Percentiles rank a stretch among this genome's conserved stretches.
phyloP scores from a whole-genome alignment of 495 filamentous ascomycete species.

The Recurvomyces mirabilis region DNA sequence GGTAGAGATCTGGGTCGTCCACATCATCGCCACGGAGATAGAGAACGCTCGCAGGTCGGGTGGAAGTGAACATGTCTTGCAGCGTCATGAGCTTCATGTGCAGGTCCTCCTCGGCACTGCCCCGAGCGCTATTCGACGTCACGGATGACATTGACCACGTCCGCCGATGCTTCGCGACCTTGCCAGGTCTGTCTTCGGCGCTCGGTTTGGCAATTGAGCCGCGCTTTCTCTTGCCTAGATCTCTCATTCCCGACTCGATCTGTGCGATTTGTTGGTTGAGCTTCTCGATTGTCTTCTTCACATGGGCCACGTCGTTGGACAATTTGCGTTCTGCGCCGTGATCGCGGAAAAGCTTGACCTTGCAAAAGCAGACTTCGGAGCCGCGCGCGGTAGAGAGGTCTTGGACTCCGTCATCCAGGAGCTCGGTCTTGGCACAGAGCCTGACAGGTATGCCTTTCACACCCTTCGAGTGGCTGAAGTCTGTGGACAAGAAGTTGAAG shows the following conservation, averaged over 20 bases:
- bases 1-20: constrained; percentile 83
- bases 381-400: constrained; percentile 34
- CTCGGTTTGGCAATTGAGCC: constrained; percentile 41
- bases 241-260: constrained; percentile 76
- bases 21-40: constrained; percentile 70
- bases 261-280: constrained; percentile 83
- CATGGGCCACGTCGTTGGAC: constrained; percentile 82
- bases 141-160: constrained; percentile 94
- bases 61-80: constrained; percentile 95
- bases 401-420: constrained; percentile 33
- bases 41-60: constrained; percentile 70
- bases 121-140: constrained; percentile 49
- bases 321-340: constrained; percentile 93
- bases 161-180: constrained; percentile 78
- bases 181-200: constrained; percentile 49
- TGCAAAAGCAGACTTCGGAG: constrained; percentile 79
- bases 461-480: constrained; percentile 96
- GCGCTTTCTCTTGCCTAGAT: constrained; percentile 80
- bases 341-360: constrained; percentile 92
- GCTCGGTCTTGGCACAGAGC: constrained; percentile 80
- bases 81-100: constrained; percentile 71
- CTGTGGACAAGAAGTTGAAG: constrained; percentile 96
- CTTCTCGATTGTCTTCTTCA: constrained; percentile 91
- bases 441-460: constrained; percentile 93
- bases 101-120: constrained; percentile 75